Evolutionary conservation across 345 rosid species (phyloP), one percentile per base, ranked within the genome.

Genomic region (Hibiscus trionum): DNA sequence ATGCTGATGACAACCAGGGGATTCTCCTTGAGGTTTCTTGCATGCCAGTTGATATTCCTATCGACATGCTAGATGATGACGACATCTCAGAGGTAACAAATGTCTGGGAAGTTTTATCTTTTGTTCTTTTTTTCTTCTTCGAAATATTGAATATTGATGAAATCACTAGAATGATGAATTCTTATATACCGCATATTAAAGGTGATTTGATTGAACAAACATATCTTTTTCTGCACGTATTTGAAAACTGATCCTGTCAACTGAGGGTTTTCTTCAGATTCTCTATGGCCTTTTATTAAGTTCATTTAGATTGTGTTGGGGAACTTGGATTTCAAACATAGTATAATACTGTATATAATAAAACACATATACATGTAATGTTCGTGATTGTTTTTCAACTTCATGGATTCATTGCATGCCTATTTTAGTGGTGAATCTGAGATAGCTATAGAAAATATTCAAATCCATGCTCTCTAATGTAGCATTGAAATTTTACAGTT

Each of bases 81-180:
- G 73, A 71, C 24, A 71, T 71, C 21, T 56, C 39, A 58, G 73
- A 71, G 66, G 73, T 71, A 71, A 71, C 5, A 19, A 2, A 24
- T 55, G 4, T 39, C 37, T 37, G 5, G 52, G 64, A 39, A 26
- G 17, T 21, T 70, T 19, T 57, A 12, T 37, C 53, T 57, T 70
- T 39, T 31, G 0, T 53, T 19, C 5, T 21, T 35, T 53, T 10
- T 37, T 37, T 37, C 8, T 37, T 42, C 46, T 53, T 10, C 19
- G 19, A 70, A 55, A 53, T 55, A 19, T 53, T 16, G 11, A 53
- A 69, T 35, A 49, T 69, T 35, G 14, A 52, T 56, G 52, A 35
- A 33, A 69, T 52, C 29, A 16, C 47, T 33, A 21, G 17, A 53
- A 53, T 52, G 49, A 37, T 53, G 16, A 39, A 49, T 69, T 33